Evolutionary conservation across 805 yeast genomes (phyloP).

Genomic region (Lipomyces lipofer): DNA sequence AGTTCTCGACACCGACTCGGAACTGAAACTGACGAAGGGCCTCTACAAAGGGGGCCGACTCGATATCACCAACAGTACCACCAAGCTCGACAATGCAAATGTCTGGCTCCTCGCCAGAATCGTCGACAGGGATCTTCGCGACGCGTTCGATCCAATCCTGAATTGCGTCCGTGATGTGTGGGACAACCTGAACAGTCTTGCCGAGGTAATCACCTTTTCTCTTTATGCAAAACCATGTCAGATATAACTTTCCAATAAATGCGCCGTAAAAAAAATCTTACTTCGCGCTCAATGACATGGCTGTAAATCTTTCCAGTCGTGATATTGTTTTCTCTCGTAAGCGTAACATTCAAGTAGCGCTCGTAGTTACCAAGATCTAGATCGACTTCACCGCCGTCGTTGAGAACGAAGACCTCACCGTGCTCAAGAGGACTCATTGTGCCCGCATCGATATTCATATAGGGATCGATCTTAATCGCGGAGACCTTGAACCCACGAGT

Average conservation of each 20-base stretch:
- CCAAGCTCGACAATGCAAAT: constrained; percentile 94
- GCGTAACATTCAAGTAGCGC: constrained; percentile 89
- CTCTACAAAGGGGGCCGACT: constrained; percentile 97
- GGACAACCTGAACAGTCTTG: constrained; percentile 99
- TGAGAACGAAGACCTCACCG: constrained; percentile 96
- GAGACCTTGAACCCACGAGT: constrained; percentile 94
- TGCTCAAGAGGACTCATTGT: constrained; percentile 99
- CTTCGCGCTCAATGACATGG: constrained; percentile 86
- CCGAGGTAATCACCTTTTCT: constrained; percentile 97
- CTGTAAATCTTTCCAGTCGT: constrained; percentile 98
- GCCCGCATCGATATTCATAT: constrained; percentile 99
- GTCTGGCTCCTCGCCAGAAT: constrained; percentile 84
- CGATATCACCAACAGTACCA: constrained; percentile 99
- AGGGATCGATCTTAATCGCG: constrained; percentile 97
- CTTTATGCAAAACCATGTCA: constrained; percentile 14
- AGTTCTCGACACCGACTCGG: constrained; percentile 90
- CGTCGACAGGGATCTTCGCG: constrained; percentile 87
- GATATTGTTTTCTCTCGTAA: constrained; percentile 92
- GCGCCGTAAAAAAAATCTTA: constrained; percentile 1
- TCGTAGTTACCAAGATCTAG: constrained; percentile 97
- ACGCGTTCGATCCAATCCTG: constrained; percentile 99
- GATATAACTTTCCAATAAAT: background rate
- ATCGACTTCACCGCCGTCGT: constrained; percentile 99
- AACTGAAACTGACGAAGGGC: constrained; percentile 99
- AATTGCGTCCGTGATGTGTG: constrained; percentile 94